Base-by-base conservation (phyloP, 768 basidiomycete genomes). In the Saitozyma podzolica region DNA sequence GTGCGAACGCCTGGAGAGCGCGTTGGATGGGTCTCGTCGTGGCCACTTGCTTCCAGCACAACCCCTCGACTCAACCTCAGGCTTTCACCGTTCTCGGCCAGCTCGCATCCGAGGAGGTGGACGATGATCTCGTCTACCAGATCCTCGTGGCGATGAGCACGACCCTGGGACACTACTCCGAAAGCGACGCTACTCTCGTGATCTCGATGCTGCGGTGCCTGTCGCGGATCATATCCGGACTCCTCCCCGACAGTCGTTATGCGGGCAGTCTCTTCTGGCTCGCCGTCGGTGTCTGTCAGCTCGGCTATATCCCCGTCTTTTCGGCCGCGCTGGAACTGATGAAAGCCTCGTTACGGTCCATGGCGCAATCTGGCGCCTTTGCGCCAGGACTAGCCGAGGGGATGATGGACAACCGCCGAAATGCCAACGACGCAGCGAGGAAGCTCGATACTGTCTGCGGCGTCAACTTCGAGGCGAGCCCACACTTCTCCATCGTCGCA, bases 41-140 rank as follows among this genome's bases (percentile, higher is more conserved):
- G 0, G 86, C 90, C 0, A 90, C 89, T 0, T 91, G 92, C 19
- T 95, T 95, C 81, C 93, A 95, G 72, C 84, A 89, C 52, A 91
- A 90, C 4, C 88, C 91, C 0, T 87, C 89, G 2, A 85, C 92
- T n/a, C 93, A 95, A 74, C 86, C 89, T 37, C 87, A 91, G 9
- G 89, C 91, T 0, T 95, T 94, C 77, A 85, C 89, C 40, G 86
- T 89, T 3, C 84, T 96, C 9, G 90, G 90, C 4, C 83, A 85
- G n/a, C 83, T 94, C n/a, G 88, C 90, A 14, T 85, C 85, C 4
- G 84, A 88, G 2, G 90, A 92, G 29, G 89, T 93, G 48, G 93
- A 96, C 66, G 93, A 94, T 64, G 93, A 96, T 74, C 86, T 93
- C 67, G 82, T 95, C 57, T 95, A 94, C 70, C 93, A 96, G 75